Conservation (phyloP, 371 early-diverging fungal genomes). For the Lichtheimia hyalospora region DNA sequence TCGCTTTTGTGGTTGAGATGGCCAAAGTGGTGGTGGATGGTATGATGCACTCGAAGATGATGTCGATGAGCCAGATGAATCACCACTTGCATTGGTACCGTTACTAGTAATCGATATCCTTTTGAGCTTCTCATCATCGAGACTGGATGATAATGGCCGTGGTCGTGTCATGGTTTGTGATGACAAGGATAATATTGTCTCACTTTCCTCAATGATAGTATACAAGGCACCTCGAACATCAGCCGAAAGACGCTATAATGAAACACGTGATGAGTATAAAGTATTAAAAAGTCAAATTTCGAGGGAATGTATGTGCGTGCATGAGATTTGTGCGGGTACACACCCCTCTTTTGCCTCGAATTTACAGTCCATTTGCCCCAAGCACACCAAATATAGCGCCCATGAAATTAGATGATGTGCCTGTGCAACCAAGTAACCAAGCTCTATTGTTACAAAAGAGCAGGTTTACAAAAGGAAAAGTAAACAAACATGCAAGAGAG, state of each 20-base stretch:
- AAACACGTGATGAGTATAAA: too few species aligned
- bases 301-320: too few species aligned
- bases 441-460: not conserved
- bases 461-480: conserved; percentile 2
- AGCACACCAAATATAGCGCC: too few species aligned
- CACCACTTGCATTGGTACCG: not conserved
- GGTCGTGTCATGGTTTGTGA: not conserved
- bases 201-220: conserved; percentile 18
- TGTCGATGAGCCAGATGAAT: not conserved
- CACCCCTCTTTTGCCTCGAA: too few species aligned
- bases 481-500: not conserved
- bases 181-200: conserved; percentile 2
- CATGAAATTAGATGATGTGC: too few species aligned
- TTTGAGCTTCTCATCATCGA: too few species aligned
- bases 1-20: not conserved
- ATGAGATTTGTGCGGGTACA: too few species aligned
- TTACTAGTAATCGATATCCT: not conserved
- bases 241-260: too few species aligned
- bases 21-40: conserved; percentile 5
- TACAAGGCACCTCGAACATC: conserved; percentile 3
- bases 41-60: not conserved
- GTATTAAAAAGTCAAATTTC: too few species aligned
- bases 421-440: too few species aligned
- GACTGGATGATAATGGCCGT: not conserved
- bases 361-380: too few species aligned